Evolutionary conservation across 192 early-diverging fungal genomes (phyloP).

Genomic region (Obelidium mucronatum): DNA sequence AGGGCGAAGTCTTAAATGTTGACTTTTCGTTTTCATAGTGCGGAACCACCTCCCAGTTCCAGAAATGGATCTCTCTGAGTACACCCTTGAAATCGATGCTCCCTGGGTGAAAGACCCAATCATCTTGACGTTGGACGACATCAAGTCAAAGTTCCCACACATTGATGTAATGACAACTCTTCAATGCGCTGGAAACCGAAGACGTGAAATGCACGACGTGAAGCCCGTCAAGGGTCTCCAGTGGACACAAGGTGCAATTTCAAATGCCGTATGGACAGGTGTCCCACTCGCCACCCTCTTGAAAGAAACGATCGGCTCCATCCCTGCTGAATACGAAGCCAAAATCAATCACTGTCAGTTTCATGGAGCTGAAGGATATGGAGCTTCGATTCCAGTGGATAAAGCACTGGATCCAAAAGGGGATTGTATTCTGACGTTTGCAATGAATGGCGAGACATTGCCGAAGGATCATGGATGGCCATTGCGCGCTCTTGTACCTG

Average conservation of each 20-base stretch:
- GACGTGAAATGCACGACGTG: slow-evolving; percentile 78
- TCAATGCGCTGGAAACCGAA: slow-evolving; percentile 88
- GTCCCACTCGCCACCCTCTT: slow-evolving; percentile 80
- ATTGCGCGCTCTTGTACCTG: slow-evolving; percentile 86
- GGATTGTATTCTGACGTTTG: slow-evolving; percentile 76
- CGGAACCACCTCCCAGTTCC: slow-evolving; percentile 93
- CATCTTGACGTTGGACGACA: slow-evolving; percentile 53
- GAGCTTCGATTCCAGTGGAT: slow-evolving; percentile 46
- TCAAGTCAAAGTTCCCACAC: slow-evolving; percentile 59
- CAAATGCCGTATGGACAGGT: slow-evolving; percentile 83
- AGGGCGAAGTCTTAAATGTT: slow-evolving; percentile 65
- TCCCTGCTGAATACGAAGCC: slow-evolving; percentile 67
- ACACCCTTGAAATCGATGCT: slow-evolving; percentile 66
- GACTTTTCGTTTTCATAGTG: slow-evolving; percentile 83
- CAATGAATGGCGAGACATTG: slow-evolving; percentile 61
- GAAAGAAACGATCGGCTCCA: slow-evolving; percentile 64
- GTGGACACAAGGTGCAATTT: slow-evolving; percentile 81
- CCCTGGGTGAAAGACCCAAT: slow-evolving; percentile 51
- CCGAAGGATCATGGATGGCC: slow-evolving; percentile 80
- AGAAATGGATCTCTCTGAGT: slow-evolving; percentile 62
- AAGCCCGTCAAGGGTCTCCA: slow-evolving; percentile 82
- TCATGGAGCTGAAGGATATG: slow-evolving; percentile 29
- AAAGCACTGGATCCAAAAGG: slow-evolving; percentile 71
- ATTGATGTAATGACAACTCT: slow-evolving; percentile 68
- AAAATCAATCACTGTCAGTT: slow-evolving; percentile 64